Base-by-base conservation (phyloP, 2,329 filamentous ascomycete genomes). In the Grosmannia clavigera region DNA sequence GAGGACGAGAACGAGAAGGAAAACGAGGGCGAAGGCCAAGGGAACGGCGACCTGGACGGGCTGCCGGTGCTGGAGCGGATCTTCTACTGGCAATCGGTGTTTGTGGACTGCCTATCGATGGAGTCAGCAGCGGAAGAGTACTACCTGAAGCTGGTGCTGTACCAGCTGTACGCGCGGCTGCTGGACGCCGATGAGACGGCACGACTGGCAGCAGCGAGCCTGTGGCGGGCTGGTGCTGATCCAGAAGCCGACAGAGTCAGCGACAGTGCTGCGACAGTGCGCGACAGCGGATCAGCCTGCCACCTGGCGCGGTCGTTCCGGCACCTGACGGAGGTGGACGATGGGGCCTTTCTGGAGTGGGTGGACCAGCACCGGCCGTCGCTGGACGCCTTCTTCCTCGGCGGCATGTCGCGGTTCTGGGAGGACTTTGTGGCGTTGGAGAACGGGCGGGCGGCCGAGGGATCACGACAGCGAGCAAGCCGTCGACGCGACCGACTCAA, bases 191-290 rank as follows among this genome's bases (percentile, higher is more conserved):
- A 86, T 58, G 75, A 81, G 35, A 73, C 80, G 1, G 83, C 96
- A 9, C 85, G 91, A 19, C 72, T 87, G 58, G 83, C 88, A 52
- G 88, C 92, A 33, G 90, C 90, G 12, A 88, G 89, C 64, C 81
- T 97, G 29, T 90, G 92, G 82, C 84, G 94, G 94, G n/a, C 88
- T 96, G 54, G 83, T 97, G 65, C 80, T 97, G 60, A 90, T 97
- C 0, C 92, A 97, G 68, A 96, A 95, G 71, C 92, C 92, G 0
- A 81, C 88, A 5, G 91, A 96, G 69, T 88, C 89, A 25, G 81
- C 84, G 0, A 77, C 79, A 0, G 81, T 96, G 57, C 81, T 97
- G 54, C 84, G 82, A 25, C 84, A 90, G 62, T 85, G 85, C 40
- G 84, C 87, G 67, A 80, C 81, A 0, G 77, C 82, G 1, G 61